Base-by-base conservation (phyloP, 192 early-diverging fungal genomes). In the Linnemannia hyalina region DNA sequence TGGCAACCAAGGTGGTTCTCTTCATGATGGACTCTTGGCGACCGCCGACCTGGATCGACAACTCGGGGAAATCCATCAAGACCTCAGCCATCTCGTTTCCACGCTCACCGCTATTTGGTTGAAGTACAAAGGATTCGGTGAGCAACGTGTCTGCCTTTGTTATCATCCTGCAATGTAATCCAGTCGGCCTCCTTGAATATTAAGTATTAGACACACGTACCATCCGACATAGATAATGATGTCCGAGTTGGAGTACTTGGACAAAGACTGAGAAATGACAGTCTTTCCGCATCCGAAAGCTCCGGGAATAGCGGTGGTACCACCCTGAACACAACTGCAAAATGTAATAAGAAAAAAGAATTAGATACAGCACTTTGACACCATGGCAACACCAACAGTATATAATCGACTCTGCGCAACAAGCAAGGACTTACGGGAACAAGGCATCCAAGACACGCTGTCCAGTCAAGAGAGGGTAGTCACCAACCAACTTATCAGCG, bases 41-140 rank as follows among this genome's bases (percentile, higher is more conserved):
- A 40, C 97, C 99, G 41, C 98, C 95, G 41, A 98, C 91, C 79
- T 97, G 96, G 75, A 98, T 98, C 1, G 95, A 95, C 49, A 99
- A 91, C 93, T 97, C 90, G 49, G 87, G 95, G 94, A 99, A 99
- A 88, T 99, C 99, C 99, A 99, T 99, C 88, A 99, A 92, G 55
- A 99, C 95, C 88, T 99, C 99, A 83, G 99, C 98, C 99, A 99
- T 99, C 81, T 99, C 99, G 80, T 99, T 99, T 63, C 99, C 99
- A 84, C 99, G 97, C 89, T 99, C 99, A 74, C 95, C 94, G 72
- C 94, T 86, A 73, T 47, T 55, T 71, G 54, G 68, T 42, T 18
- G 20, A 15, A 68, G 23, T 42, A 7, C 2, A 5, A 20, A 44
- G 10, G 22, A 6, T 23, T n/a, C 2, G 22, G 20, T 70, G 68